These are phyloP conservation scores for Dichomitus squalens DNA, from an alignment of 1,284 basidiomycete genomes.

Conservation along the genomic window DNA sequence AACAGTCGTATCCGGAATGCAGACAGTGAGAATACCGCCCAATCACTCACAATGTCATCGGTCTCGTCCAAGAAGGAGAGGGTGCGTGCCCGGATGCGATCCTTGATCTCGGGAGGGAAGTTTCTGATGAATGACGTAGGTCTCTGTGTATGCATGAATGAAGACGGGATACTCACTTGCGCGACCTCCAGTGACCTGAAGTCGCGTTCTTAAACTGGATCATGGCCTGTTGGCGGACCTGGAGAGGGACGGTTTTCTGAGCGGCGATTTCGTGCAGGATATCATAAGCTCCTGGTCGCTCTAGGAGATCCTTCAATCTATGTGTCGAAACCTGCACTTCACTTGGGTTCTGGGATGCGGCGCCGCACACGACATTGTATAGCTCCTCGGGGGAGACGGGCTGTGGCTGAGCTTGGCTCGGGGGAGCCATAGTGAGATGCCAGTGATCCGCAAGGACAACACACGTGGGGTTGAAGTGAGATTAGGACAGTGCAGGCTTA, in stretches of 20 bases:
- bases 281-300: slow-evolving; percentile 68
- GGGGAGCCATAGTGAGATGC: slow-evolving; percentile 7
- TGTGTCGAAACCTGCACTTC: slow-evolving; percentile 59
- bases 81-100: slow-evolving; percentile 59
- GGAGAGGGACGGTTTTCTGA: slow-evolving; percentile 54
- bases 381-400: slow-evolving; percentile 60
- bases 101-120: slow-evolving; percentile 64
- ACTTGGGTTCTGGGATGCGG: slow-evolving; percentile 70
- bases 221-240: slow-evolving; percentile 74
- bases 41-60: slow-evolving; percentile 63
- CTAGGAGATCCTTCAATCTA: slow-evolving; percentile 66
- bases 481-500: slow-evolving; percentile 4
- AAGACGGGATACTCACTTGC: slow-evolving; percentile 49
- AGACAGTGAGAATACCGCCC: neutral
- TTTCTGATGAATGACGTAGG: slow-evolving; percentile 45
- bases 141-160: neutral
- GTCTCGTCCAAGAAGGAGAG: slow-evolving; percentile 68
- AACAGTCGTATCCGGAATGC: neutral
- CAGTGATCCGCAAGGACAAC: neutral
- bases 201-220: slow-evolving; percentile 83
- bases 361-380: slow-evolving; percentile 61
- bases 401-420: slow-evolving; percentile 16
- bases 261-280: slow-evolving; percentile 73
- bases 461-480: neutral
- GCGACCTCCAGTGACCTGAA: slow-evolving; percentile 66